Evolutionary conservation across 2,329 filamentous ascomycete species (phyloP).

Genomic region (Aureobasidium pullulans): DNA sequence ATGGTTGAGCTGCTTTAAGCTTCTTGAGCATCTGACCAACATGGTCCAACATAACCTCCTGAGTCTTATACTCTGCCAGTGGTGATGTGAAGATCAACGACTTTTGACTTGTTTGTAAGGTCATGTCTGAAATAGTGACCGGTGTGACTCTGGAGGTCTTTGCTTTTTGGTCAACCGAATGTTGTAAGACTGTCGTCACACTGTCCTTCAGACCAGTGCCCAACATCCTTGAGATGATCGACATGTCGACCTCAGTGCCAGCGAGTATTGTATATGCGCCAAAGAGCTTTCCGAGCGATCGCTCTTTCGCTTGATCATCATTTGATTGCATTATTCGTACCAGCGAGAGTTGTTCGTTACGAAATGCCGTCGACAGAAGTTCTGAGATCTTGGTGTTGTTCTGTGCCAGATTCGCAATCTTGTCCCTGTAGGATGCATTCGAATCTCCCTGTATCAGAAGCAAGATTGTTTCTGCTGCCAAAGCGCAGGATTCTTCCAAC

Average conservation of each 20-base stretch:
- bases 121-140: slow-evolving; percentile 20
- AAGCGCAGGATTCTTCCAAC: slow-evolving; percentile 58
- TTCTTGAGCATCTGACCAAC: slow-evolving; percentile 16
- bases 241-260: slow-evolving; percentile 55
- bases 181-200: slow-evolving; percentile 45
- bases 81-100: slow-evolving; percentile 20
- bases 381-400: slow-evolving; percentile 57
- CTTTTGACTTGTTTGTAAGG: neutral
- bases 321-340: slow-evolving; percentile 75
- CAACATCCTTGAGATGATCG: slow-evolving; percentile 60
- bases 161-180: neutral
- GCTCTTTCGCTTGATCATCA: slow-evolving; percentile 70
- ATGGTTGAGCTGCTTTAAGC: neutral
- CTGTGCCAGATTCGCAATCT: slow-evolving; percentile 53
- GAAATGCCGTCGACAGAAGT: slow-evolving; percentile 61
- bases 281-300: slow-evolving; percentile 67
- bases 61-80: slow-evolving; percentile 22
- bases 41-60: slow-evolving; percentile 20
- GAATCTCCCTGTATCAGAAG: slow-evolving; percentile 48
- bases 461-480: slow-evolving; percentile 77
- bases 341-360: slow-evolving; percentile 74
- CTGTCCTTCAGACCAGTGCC: slow-evolving; percentile 67
- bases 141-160: slow-evolving; percentile 14
- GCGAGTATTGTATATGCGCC: slow-evolving; percentile 62
- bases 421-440: slow-evolving; percentile 24